phyloP scores from a whole-genome alignment of 140 eudicot species.

The Senecio squalidus region DNA sequence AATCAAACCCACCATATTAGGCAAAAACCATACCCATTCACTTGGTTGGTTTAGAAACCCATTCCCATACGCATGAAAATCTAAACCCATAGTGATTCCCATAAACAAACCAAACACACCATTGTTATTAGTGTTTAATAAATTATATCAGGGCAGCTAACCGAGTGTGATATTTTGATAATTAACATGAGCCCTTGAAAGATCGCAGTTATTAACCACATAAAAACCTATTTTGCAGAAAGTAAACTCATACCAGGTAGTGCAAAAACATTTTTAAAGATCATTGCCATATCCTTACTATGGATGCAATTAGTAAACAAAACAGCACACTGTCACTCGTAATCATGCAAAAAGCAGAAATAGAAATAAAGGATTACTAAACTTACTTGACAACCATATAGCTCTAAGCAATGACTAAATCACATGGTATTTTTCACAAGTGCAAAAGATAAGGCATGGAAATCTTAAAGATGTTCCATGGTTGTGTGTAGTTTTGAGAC shows the following conservation, averaged over 20 bases:
- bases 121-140: too few relatives aligned
- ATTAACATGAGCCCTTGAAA: not conserved
- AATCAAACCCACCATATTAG: too few relatives aligned
- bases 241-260: constrained; percentile 2
- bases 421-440: constrained; percentile 15
- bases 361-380: constrained; percentile 15
- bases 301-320: not conserved
- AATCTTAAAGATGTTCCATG: constrained; percentile 53
- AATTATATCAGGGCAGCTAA: not conserved
- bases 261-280: not conserved
- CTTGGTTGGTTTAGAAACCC: too few relatives aligned
- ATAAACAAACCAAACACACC: too few relatives aligned
- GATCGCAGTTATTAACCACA: not conserved
- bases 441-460: not conserved
- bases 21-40: too few relatives aligned
- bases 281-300: not conserved
- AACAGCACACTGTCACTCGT: not conserved
- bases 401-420: constrained; percentile 21
- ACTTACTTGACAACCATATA: constrained; percentile 24
- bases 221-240: not conserved
- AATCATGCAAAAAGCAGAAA: not conserved
- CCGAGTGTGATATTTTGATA: not conserved
- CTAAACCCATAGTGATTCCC: too few relatives aligned
- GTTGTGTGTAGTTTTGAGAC: constrained; percentile 65
- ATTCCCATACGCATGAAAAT: too few relatives aligned